Evolutionary conservation across 2,329 filamentous ascomycete genomes (phyloP).

Genomic region (Pseudocercospora macadamiae): DNA sequence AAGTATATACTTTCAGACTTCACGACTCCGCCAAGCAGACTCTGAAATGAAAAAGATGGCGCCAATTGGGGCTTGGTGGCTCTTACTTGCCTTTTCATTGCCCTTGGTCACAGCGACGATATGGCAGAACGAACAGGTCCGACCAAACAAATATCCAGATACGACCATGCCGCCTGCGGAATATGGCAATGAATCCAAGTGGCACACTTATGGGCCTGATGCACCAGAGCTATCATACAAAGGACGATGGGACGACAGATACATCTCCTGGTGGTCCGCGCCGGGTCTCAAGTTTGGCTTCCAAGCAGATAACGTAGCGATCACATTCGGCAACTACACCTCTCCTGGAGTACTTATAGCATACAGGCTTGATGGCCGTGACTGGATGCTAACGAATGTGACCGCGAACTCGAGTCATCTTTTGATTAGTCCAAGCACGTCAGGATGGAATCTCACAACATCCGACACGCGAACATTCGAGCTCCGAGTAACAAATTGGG

Average conservation of each 20-base stretch:
- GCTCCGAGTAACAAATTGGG: conserved; percentile 65
- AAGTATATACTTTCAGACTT: background rate
- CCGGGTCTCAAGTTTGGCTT: conserved; percentile 61
- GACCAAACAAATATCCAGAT: conserved; percentile 44
- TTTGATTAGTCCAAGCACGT: conserved; percentile 53
- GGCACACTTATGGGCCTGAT: conserved; percentile 55
- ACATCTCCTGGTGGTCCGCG: conserved; percentile 57
- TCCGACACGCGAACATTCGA: conserved; percentile 55
- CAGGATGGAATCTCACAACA: conserved; percentile 49
- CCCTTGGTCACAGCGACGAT: conserved; percentile 38
- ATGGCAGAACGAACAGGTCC: conserved; percentile 48
- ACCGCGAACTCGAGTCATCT: conserved; percentile 60
- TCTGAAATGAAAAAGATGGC: background rate
- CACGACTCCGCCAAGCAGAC: background rate
- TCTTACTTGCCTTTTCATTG: background rate
- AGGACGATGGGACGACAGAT: conserved; percentile 63
- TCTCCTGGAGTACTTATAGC: conserved; percentile 56
- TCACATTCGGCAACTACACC: conserved; percentile 59
- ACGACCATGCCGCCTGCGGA: conserved; percentile 40
- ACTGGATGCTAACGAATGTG: conserved; percentile 65
- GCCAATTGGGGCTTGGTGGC: background rate
- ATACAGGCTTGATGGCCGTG: conserved; percentile 61
- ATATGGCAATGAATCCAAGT: conserved; percentile 38
- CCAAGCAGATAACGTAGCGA: conserved; percentile 55
- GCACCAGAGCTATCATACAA: conserved; percentile 63